Evolutionary conservation across 2,329 filamentous ascomycete species (phyloP).

Genomic region (Byssochlamys sp.): DNA sequence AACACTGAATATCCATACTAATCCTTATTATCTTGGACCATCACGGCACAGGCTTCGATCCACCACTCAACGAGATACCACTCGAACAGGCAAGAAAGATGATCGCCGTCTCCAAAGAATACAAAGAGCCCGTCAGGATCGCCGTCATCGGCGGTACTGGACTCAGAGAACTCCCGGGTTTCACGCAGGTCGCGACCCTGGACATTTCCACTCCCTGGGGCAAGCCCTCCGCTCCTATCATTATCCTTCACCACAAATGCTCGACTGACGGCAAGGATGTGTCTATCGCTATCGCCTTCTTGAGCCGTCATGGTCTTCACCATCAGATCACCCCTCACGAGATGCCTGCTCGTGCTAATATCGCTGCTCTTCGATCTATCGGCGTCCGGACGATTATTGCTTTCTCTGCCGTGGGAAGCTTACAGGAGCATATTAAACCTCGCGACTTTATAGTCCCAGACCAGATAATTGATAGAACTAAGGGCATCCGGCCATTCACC

Average conservation of each 20-base stretch:
- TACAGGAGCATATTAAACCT: conserved; percentile 86
- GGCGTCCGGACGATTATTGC: conserved; percentile 87
- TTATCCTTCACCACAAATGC: conserved; percentile 77
- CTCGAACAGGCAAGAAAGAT: conserved; percentile 31
- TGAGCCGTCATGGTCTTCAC: conserved; percentile 80
- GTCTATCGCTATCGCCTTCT: conserved; percentile 63
- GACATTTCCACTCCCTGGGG: conserved; percentile 82
- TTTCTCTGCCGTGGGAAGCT: conserved; percentile 85
- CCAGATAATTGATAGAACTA: conserved; percentile 94
- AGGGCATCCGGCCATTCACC: conserved; percentile 85
- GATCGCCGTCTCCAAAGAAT: conserved; percentile 48
- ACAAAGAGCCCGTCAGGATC: conserved; percentile 61
- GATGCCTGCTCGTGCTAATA: conserved; percentile 89
- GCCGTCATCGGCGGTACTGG: conserved; percentile 91
- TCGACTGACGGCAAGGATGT: conserved; percentile 51
- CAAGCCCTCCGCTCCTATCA: conserved; percentile 63
- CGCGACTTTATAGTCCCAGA: conserved; percentile 95
- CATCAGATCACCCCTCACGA: conserved; percentile 90
- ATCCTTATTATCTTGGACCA: too few relatives aligned
- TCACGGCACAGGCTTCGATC: too few relatives aligned
- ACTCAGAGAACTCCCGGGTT: conserved; percentile 75
- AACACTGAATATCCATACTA: too few relatives aligned
- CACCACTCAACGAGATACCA: too few relatives aligned
- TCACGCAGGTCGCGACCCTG: conserved; percentile 71
- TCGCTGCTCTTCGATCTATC: conserved; percentile 85